Evolutionary conservation across 306 rosid genomes (phyloP), one percentile per base, ranked within the genome.

Genomic region (Betula pendula): DNA sequence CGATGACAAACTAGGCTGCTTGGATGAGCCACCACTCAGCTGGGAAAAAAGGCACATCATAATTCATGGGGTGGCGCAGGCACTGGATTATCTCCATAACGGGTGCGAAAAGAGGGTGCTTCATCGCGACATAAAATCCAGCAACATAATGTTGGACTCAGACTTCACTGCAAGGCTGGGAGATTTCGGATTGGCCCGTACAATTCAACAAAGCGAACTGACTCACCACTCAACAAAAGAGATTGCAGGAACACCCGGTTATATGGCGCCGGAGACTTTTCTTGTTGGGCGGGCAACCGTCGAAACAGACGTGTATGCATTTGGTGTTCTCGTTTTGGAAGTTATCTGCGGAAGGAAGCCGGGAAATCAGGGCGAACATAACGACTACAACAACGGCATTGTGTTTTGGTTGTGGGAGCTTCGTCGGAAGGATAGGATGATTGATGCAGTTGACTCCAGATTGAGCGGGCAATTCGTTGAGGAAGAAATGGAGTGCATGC

Each of bases 181-280:
- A 2, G 97, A 93, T 55, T 93, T 93, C 15, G 97, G 97, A 14
- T 50, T 93, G 50, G 97, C 97, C 1, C 77, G 96, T 1, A 83
- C 87, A 5, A 85, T 90, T 76, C 90, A 77, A 35, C 60, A 85
- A 49, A 80, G 85, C 6, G 83, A 86, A 22, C 79, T 84, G 55
- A 80, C 92, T 11, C 97, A 90, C 70, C 94, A 92, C 70, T 85
- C 96, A 0, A 92, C 96, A 2, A 87, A 77, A 45, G 92, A 85
- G 49, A 87, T 93, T 22, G 96, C 94, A 7, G 97, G 97, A 19
- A 93, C 97, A 0, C 94, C 88, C 0, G 96, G 96, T 3, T 90
- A 93, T 59, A 90, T 93, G 96, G 92, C 97, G 0, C 96, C 92
- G 1, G 97, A 90, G 66, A 90, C 89, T 0, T 90, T 93, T 50